These are phyloP conservation scores for Yamadazyma takamatsuzukensis DNA, from an alignment of 805 yeast genomes.

Conservation along the genomic window DNA sequence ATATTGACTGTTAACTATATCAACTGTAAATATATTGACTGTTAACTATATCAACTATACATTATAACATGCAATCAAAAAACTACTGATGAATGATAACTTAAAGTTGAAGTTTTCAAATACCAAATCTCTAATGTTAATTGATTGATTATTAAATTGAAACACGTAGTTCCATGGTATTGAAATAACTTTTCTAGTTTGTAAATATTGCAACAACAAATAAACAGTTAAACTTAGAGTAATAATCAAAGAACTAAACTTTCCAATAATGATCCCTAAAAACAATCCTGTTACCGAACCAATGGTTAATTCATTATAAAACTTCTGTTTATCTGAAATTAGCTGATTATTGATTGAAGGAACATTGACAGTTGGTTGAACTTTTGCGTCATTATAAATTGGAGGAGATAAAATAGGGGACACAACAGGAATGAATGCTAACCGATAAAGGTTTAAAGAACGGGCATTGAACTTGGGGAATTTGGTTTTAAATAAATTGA, in stretches of 20 bases:
- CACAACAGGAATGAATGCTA: conserved; percentile 11
- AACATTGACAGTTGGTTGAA: no score
- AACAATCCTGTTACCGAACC: conserved; percentile 63
- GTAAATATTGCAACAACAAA: conserved; percentile 49
- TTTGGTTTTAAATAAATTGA: conserved; percentile 6
- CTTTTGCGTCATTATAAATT: neutral
- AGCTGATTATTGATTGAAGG: no score
- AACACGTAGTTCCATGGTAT: conserved; percentile 42
- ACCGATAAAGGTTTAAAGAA: conserved; percentile 5
- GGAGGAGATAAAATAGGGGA: conserved; percentile 7
- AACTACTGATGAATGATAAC: conserved; percentile 49
- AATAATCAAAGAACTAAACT: conserved; percentile 52
- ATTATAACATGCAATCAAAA: conserved; percentile 59
- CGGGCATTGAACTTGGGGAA: conserved; percentile 11
- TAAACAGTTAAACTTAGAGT: conserved; percentile 45
- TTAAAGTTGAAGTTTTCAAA: conserved; percentile 63
- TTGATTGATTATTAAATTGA: conserved; percentile 25
- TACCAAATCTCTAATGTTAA: conserved; percentile 49
- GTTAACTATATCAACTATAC: conserved; percentile 14
- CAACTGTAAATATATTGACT: no score
- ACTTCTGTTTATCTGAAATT: conserved; percentile 32
- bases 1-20: no score
- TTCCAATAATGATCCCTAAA: conserved; percentile 59
- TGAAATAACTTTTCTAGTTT: conserved; percentile 48
- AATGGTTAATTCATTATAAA: conserved; percentile 56